phyloP scores from a whole-genome alignment of 176 grass and related monocot genomes.

The Poa pratensis region DNA sequence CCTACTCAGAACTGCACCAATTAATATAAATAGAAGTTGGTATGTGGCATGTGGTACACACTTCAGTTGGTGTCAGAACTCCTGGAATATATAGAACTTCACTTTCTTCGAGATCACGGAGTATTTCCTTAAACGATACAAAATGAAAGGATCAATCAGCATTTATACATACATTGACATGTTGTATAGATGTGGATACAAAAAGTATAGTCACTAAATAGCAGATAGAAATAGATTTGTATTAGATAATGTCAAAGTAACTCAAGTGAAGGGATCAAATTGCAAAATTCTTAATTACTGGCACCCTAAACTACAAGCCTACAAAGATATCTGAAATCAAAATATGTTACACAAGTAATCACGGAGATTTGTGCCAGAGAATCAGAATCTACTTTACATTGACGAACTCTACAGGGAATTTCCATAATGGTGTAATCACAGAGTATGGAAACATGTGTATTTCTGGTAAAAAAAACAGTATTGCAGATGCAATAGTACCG shows the following conservation, averaged over 20 bases:
- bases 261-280: background rate
- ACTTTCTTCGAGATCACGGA: conserved; percentile 56
- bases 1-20: background rate
- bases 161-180: conserved; percentile 7
- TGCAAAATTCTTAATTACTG: background rate
- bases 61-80: conserved; percentile 91
- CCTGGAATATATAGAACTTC: conserved; percentile 89
- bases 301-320: background rate
- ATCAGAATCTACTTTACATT: background rate
- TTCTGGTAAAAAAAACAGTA: conserved; percentile 8
- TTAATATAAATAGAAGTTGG: conserved; percentile 9
- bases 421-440: background rate
- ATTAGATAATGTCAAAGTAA: background rate
- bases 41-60: conserved; percentile 46
- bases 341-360: background rate
- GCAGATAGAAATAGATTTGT: background rate
- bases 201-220: background rate
- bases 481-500: conserved; percentile 6
- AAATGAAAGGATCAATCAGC: conserved; percentile 21
- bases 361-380: background rate
- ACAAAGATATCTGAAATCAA: background rate
- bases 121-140: conserved; percentile 75
- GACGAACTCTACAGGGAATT: background rate
- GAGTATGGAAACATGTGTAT: conserved; percentile 11
- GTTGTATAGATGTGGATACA: background rate